Conservation (phyloP, 768 basidiomycete species). For the Solioccasus polychromus region DNA sequence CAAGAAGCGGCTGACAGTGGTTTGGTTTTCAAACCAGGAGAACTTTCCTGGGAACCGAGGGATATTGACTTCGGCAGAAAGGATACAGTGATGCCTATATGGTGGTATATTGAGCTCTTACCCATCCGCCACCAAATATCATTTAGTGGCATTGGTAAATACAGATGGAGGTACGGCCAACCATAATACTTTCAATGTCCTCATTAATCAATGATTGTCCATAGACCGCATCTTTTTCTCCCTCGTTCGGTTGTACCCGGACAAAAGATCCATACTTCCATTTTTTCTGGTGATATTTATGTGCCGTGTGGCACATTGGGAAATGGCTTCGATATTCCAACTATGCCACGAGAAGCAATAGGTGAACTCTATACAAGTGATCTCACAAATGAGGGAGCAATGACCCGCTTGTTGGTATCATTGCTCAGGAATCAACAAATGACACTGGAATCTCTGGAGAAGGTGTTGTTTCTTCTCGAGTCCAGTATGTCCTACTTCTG, state of each 20-base stretch:
- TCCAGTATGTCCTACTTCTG: neutral
- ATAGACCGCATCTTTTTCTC: neutral
- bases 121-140: conserved; percentile 8
- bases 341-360: neutral
- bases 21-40: neutral
- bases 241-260: conserved; percentile 7
- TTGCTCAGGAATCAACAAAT: neutral
- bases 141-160: conserved; percentile 7
- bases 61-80: conserved; percentile 6
- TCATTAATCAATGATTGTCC: neutral
- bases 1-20: conserved; percentile 6
- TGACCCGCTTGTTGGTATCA: neutral
- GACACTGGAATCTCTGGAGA: neutral
- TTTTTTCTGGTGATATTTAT: neutral
- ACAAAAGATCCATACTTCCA: conserved; percentile 4
- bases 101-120: neutral
- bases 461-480: conserved; percentile 7
- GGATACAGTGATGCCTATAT: neutral
- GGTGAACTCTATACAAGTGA: neutral
- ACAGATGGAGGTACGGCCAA: neutral
- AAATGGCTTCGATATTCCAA: neutral
- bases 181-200: neutral
- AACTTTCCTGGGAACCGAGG: conserved; percentile 1
- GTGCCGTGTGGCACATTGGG: neutral
- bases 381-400: neutral